A percentile compares a stretch with the other conserved stretches of the same genome.
These are phyloP conservation scores for Solanum chaucha DNA, from an alignment of 257 asterid species.

Conservation along the genomic window DNA sequence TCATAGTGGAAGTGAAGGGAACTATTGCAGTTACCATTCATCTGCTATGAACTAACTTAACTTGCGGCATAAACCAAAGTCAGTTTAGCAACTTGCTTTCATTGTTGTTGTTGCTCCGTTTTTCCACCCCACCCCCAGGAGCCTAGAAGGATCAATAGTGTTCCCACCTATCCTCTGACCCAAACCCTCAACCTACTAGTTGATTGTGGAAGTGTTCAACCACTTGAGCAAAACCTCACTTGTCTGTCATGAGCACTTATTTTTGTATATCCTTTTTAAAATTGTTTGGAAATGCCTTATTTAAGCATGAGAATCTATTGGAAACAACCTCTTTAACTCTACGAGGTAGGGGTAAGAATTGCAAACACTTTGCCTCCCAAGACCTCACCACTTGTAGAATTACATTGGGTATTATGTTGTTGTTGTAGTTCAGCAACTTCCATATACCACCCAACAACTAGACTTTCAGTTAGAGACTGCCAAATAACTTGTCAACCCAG, in stretches of 20 bases:
- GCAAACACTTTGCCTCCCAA: background rate
- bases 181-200: background rate
- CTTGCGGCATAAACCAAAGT: background rate
- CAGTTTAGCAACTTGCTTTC: background rate
- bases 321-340: background rate
- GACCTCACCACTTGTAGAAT: background rate
- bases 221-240: background rate
- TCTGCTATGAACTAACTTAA: background rate
- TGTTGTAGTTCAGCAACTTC: background rate
- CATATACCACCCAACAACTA: background rate
- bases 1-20: background rate
- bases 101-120: background rate
- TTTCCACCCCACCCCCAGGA: background rate
- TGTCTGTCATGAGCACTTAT: background rate
- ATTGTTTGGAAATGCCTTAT: background rate
- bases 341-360: background rate
- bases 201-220: background rate
- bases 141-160: background rate
- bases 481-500: background rate
- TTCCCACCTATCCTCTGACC: background rate
- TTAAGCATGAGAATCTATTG: background rate
- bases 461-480: background rate
- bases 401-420: background rate
- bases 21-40: background rate
- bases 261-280: background rate